Evolutionary conservation across 106 monocot genomes (phyloP), one percentile per base, ranked within the genome.

Genomic region (Acanthochlamys bracteata): DNA sequence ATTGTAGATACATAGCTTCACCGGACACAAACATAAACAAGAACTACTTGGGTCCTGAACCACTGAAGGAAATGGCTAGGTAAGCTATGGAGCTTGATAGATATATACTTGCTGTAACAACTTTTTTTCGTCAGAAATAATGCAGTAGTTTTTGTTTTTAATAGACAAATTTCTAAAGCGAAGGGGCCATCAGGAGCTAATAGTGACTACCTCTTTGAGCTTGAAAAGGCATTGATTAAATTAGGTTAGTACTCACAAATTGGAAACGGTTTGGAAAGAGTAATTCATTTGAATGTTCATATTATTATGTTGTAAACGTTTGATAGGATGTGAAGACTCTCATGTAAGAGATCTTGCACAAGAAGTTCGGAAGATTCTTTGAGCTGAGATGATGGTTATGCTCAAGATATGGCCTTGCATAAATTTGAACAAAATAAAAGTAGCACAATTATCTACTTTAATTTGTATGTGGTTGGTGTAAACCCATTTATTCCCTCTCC

Each of bases 31-130:
- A 59, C 53, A 55, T 65, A 19, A 96, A 96, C 60, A 65, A 10
- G 16, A 91, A 96, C 68, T 96, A 96, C 66, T 66, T 96, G 80
- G 91, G 91, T 25, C 96, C 96, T n/a, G 96, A 87, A 74, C 65
- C 91, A 22, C 53, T 91, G 45, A 83, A 96, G 66, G 96, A 91
- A 68, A 91, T 91, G 67, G 91, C 96, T 53, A 85, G 61, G 96
- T 96, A 88, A 67, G 21, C 17, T 55, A 11, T 66, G 42, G 53
- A n/a, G 45, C 68, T 22, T 13, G n/a, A n/a, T 58, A 21, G 13
- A 41, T 57, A 13, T 45, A 9, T 13, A 7, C 13, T 45, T 13
- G 43, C 43, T 45, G 7, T 7, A 13, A 45, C 13, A 45, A n/a
- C n/a, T n/a, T n/a, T n/a, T n/a, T n/a, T 45, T 45, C 43, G 7